Conservation (phyloP, 495 filamentous ascomycete genomes). For the Penicillium alfredii region DNA sequence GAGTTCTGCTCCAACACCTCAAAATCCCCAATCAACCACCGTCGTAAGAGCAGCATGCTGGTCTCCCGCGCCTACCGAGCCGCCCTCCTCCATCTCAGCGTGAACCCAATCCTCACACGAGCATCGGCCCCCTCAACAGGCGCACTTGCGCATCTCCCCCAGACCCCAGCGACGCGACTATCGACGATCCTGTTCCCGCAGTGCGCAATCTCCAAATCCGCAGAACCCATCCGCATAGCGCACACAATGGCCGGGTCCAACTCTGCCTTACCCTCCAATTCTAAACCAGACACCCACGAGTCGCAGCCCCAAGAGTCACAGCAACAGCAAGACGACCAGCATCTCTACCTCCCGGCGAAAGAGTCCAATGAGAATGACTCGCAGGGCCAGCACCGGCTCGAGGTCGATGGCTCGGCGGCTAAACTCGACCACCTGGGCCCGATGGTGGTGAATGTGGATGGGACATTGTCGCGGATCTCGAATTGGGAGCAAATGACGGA, state of each 20-base stretch:
- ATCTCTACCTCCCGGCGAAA: constrained; percentile 27
- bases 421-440: constrained; percentile 57
- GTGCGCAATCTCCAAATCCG: constrained; percentile 10
- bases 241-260: constrained; percentile 18
- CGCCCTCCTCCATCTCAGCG: constrained; percentile 25
- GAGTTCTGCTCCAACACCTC: constrained; percentile 2
- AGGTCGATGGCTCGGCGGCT: constrained; percentile 36
- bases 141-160: constrained; percentile 2
- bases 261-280: not conserved
- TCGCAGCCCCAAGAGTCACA: constrained; percentile 10
- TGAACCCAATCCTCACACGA: constrained; percentile 18
- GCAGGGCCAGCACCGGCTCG: constrained; percentile 22
- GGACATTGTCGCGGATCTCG: constrained; percentile 55
- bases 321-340: constrained; percentile 7
- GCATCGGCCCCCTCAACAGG: constrained; percentile 13
- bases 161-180: constrained; percentile 10
- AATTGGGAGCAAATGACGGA: constrained; percentile 66
- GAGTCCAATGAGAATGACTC: constrained; percentile 14
- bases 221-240: constrained; percentile 6
- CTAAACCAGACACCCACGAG: constrained; percentile 8
- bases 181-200: constrained; percentile 22
- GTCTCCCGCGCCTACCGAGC: constrained; percentile 26
- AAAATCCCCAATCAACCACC: too few species aligned
- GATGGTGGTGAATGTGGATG: constrained; percentile 63
- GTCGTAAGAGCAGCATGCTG: too few species aligned